These are phyloP conservation scores for Claviceps arundinis DNA, from an alignment of 2,329 filamentous ascomycete species.

Conservation along the genomic window DNA sequence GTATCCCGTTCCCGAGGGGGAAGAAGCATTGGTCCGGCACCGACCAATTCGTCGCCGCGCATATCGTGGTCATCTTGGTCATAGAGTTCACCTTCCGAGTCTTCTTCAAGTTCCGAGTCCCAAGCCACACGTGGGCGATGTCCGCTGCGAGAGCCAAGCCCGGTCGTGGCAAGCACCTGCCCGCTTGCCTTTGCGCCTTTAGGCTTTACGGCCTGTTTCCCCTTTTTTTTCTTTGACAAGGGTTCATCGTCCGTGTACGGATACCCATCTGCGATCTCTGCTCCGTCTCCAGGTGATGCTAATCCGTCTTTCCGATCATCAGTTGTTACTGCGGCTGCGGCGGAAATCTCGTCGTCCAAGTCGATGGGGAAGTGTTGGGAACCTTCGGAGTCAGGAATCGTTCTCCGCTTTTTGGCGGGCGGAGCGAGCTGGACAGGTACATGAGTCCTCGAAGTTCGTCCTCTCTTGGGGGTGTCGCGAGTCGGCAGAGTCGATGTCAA, in stretches of 20 bases:
- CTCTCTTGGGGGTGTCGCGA: constrained; percentile 12
- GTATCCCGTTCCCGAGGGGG: too few species aligned
- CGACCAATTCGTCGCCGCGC: neutral
- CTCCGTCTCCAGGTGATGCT: neutral
- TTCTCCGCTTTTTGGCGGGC: constrained; percentile 17
- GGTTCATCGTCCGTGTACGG: constrained; percentile 18
- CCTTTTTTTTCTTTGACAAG: constrained; percentile 11
- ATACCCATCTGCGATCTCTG: constrained; percentile 1
- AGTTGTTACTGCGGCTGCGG: constrained; percentile 10
- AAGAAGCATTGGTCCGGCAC: too few species aligned
- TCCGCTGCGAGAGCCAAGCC: neutral
- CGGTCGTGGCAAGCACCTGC: neutral
- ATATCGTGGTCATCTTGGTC: too few species aligned
- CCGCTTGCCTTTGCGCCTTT: neutral
- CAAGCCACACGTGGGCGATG: neutral
- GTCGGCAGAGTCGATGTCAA: constrained; percentile 4
- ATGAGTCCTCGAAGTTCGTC: constrained; percentile 11
- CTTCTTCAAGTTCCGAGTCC: constrained; percentile 2
- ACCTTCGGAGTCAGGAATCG: constrained; percentile 19
- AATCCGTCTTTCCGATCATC: constrained; percentile 8
- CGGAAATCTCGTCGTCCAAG: constrained; percentile 20
- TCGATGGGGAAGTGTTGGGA: constrained; percentile 12
- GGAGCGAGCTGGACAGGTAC: constrained; percentile 9
- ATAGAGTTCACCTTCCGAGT: neutral
- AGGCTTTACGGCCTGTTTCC: constrained; percentile 6